Base-by-base conservation (phyloP, 805 yeast species). In the Candida schatavii region DNA sequence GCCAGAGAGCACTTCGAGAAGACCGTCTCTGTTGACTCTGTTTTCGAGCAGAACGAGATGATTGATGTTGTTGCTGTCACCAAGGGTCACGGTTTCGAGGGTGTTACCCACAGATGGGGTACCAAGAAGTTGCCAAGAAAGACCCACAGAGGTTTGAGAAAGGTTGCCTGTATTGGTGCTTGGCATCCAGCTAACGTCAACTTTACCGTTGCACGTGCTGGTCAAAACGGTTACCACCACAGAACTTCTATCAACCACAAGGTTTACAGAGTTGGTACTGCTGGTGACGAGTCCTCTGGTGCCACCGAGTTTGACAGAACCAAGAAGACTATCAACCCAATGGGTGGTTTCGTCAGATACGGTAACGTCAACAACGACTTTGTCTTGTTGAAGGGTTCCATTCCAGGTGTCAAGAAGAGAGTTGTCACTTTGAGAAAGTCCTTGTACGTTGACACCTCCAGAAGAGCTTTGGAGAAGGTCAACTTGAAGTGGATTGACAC, bases 41-140 rank as follows among this genome's bases (percentile, higher is more conserved):
- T 93, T 66, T 85, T 93, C 72, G 99, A 91, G 83, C 95, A 93
- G 81, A 87, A 89, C 80, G 99, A 93, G 83, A 83, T 87, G 85
- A 83, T 93, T 64, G 99, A 93, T 67, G 98, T 88, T 66, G 85
- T 93, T 68, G 99, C 97, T 70, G 96, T 93, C 70, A 93, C 99
- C 85, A 91, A 87, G 84, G 99, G 99, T 93, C 97, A 93, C 83
- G 99, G 99, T 84, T 90, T 87, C 88, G 99, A 93, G 80, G 99
- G 99, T 90, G 97, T 91, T 68, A 93, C 99, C 81, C 97, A 90
- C 89, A 88, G 99, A 88, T 93, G 98, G 98, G 99, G 99, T 74
- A 93, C 99, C 86, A 95, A 90, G 90, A 90, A 86, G 84, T 82
- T 93, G 64, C 99, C 99, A 79, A 89, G 99, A 83, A 93, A 93